Conservation (phyloP, 1,139 yeast species). For the Ogataea hybrid region DNA sequence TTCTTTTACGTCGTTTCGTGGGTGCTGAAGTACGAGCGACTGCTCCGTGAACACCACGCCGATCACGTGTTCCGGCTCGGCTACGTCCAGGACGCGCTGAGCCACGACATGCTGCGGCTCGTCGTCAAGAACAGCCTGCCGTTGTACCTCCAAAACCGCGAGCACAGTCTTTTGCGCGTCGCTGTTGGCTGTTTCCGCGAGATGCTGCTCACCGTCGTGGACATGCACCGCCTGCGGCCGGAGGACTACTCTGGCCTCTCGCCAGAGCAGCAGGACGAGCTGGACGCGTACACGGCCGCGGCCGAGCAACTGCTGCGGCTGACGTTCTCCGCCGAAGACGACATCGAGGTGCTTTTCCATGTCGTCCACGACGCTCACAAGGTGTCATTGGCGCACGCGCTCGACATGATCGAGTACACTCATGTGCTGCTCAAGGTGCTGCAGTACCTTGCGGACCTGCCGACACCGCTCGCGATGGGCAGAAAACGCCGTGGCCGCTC, state of each 20-base stretch:
- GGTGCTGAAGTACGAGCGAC: slow-evolving; percentile 53
- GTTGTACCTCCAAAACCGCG: slow-evolving; percentile 44
- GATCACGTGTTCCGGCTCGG: slow-evolving; percentile 45
- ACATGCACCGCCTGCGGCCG: slow-evolving; percentile 48
- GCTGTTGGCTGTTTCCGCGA: slow-evolving; percentile 70
- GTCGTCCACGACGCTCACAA: slow-evolving; percentile 67
- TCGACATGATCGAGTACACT: slow-evolving; percentile 62
- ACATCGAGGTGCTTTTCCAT: slow-evolving; percentile 54
- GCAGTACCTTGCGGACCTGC: slow-evolving; percentile 64
- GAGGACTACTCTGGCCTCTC: slow-evolving; percentile 51
- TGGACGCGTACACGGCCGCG: slow-evolving; percentile 44
- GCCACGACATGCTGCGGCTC: slow-evolving; percentile 62
- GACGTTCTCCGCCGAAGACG: slow-evolving; percentile 62
- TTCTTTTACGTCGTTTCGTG: slow-evolving; percentile 68
- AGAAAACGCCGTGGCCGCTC: slow-evolving; percentile 33
- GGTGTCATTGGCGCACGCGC: slow-evolving; percentile 63
- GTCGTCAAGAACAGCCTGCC: slow-evolving; percentile 53
- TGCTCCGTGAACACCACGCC: slow-evolving; percentile 28
- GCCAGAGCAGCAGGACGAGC: slow-evolving; percentile 54
- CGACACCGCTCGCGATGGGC: slow-evolving; percentile 54
- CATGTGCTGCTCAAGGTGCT: slow-evolving; percentile 66
- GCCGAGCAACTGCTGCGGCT: slow-evolving; percentile 33
- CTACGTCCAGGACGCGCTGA: slow-evolving; percentile 64
- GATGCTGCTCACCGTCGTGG: slow-evolving; percentile 52
- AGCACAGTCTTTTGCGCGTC: slow-evolving; percentile 50